Evolutionary conservation across 768 basidiomycete species (phyloP), one percentile per base, ranked within the genome.

Genomic region (Amylocystis lapponica): DNA sequence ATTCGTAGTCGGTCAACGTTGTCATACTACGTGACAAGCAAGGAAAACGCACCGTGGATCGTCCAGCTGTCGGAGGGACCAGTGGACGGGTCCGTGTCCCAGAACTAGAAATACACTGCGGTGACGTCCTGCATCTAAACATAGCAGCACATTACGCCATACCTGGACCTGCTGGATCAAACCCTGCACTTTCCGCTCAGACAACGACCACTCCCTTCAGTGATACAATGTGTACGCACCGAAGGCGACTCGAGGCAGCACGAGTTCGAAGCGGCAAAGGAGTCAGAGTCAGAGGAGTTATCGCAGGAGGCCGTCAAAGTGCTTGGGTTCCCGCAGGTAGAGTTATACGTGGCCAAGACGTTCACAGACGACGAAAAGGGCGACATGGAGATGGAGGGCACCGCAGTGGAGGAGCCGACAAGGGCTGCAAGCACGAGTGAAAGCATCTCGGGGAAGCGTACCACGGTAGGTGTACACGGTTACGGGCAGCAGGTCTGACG

Each of bases 21-120:
- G 32, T 14, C 25, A 19, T n/a, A n/a, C 19, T 26, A n/a, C 12
- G 13, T 14, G 31, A 12, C n/a, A n/a, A n/a, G n/a, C 21, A 38
- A n/a, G 21, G 11, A 23, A 13, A n/a, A 52, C 72, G 36, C 45
- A 79, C 84, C 82, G 41, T 84, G 84, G 45, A 86, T 79, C 1
- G 83, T 87, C 83, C 85, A 87, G 53, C 78, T 80, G 52, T 82
- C 51, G 9, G 57, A 59, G 5, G 85, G 85, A 10, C 85, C 83
- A 16, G 76, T 78, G 3, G 72, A 59, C 0, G 81, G 76, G 36
- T 76, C 53, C 2, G 78, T 81, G 48, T 86, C 83, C 83, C 85
- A 87, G 62, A 86, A 83, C 78, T 83, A 58, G n/a, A 7, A 33
- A 7, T 7, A n/a, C n/a, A n/a, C 19, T 11, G 26, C 17, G 11